Percentiles rank a stretch among this genome's conserved stretches.
These are phyloP conservation scores for Tolypocladium guangdongense DNA, from an alignment of 2,329 filamentous ascomycete species.

Conservation along the genomic window DNA sequence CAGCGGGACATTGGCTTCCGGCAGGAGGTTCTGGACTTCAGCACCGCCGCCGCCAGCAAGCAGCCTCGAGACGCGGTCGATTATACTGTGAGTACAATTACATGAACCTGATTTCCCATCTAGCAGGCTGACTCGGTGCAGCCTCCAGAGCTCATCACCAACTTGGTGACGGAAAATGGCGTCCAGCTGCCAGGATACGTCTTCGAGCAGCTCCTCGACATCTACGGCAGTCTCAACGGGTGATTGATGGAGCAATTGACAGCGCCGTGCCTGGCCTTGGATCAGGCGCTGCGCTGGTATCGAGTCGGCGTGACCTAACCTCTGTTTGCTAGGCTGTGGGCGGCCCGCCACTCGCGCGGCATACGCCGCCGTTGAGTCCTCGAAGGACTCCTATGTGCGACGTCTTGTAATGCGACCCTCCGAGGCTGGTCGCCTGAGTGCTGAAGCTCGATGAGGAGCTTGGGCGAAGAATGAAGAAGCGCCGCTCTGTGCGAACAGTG, in stretches of 20 bases:
- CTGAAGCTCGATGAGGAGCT: neutral
- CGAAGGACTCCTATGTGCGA: neutral
- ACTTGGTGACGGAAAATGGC: conserved; percentile 66
- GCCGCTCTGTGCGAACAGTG: neutral
- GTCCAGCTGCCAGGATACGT: conserved; percentile 60
- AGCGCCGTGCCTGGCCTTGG: neutral
- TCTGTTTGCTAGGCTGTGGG: neutral
- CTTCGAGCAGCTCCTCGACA: conserved; percentile 59
- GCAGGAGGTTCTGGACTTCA: conserved; percentile 68
- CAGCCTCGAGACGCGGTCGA: conserved; percentile 51
- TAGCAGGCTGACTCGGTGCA: conserved; percentile 23
- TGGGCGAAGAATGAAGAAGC: too few relatives aligned
- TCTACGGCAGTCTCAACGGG: conserved; percentile 34
- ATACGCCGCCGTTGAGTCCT: neutral
- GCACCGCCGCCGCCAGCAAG: conserved; percentile 36
- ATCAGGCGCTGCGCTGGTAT: neutral
- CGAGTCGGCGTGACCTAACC: neutral
- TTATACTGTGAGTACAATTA: conserved; percentile 46
- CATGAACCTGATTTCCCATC: neutral
- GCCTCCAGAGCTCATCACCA: conserved; percentile 58
- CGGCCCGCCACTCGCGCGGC: neutral
- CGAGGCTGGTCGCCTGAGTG: neutral
- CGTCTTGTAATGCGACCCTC: neutral
- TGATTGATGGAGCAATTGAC: conserved; percentile 8
- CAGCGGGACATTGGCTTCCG: conserved; percentile 72